A percentile compares a stretch with the other conserved stretches of the same genome.
Conservation (phyloP, 805 yeast genomes). For the Jamesozyma piceae region DNA sequence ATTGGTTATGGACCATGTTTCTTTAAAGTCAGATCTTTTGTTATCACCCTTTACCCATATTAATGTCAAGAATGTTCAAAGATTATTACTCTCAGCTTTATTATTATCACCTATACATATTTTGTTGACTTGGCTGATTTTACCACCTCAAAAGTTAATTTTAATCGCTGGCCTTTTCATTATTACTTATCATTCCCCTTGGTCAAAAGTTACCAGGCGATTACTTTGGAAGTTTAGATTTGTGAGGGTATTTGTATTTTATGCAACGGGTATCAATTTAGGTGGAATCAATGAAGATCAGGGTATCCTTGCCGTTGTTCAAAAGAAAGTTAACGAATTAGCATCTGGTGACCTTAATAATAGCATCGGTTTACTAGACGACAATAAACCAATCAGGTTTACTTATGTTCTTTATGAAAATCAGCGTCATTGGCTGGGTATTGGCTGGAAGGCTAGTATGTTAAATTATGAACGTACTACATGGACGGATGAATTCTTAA, state of each 20-base stretch:
- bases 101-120: slow-evolving; percentile 81
- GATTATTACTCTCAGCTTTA: slow-evolving; percentile 74
- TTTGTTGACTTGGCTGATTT: slow-evolving; percentile 52
- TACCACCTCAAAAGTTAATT: slow-evolving; percentile 62
- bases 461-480: slow-evolving; percentile 88
- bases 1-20: slow-evolving; percentile 62
- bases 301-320: slow-evolving; percentile 37
- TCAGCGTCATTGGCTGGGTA: slow-evolving; percentile 94
- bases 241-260: slow-evolving; percentile 64
- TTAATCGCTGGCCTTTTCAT: slow-evolving; percentile 49
- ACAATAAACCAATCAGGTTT: slow-evolving; percentile 57
- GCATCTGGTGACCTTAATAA: slow-evolving; percentile 12
- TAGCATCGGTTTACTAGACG: slow-evolving; percentile 16
- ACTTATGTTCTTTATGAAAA: slow-evolving; percentile 90
- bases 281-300: slow-evolving; percentile 38
- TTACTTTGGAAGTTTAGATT: slow-evolving; percentile 74
- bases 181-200: slow-evolving; percentile 78
- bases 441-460: slow-evolving; percentile 95
- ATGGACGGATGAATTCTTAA: slow-evolving; percentile 94
- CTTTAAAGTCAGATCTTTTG: slow-evolving; percentile 67
- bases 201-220: slow-evolving; percentile 73
- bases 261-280: slow-evolving; percentile 80
- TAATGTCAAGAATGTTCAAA: slow-evolving; percentile 66
- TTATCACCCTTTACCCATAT: slow-evolving; percentile 76
- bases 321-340: slow-evolving; percentile 31